Conservation (phyloP, 2,329 filamentous ascomycete genomes). For the Phialemoniopsis sp. region DNA sequence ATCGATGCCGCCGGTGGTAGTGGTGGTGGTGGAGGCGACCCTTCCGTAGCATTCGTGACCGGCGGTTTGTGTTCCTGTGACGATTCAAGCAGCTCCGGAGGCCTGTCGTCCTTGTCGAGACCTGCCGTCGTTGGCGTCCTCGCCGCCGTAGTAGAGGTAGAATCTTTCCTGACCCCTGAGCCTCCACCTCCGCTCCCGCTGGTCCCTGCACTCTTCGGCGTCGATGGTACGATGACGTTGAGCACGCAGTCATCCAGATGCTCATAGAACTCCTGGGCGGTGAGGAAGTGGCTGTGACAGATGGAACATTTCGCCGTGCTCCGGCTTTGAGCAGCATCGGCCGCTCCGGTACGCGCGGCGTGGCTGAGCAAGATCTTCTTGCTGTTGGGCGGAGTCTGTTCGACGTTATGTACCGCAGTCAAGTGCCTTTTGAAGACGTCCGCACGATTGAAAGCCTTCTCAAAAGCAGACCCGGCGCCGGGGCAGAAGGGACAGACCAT, state of each 20-base stretch:
- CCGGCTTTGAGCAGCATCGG: conserved; percentile 7
- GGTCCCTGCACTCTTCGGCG: conserved; percentile 21
- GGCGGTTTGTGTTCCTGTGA: neutral
- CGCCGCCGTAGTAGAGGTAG: conserved; percentile 17
- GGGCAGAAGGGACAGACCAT: conserved; percentile 98
- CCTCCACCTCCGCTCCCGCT: conserved; percentile 3
- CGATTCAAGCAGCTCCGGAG: neutral
- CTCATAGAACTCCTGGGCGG: conserved; percentile 95
- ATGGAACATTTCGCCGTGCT: conserved; percentile 85
- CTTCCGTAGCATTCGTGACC: neutral
- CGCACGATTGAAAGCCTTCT: conserved; percentile 94
- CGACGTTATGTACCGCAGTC: conserved; percentile 87
- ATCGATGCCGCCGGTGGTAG: neutral
- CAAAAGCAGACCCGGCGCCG: conserved; percentile 77
- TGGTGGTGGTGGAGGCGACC: neutral
- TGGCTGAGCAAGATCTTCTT: conserved; percentile 60
- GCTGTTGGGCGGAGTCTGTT: conserved; percentile 89
- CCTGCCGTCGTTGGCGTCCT: conserved; percentile 14
- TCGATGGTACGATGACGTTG: conserved; percentile 50
- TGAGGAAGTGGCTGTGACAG: conserved; percentile 73
- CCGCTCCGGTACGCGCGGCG: conserved; percentile 10
- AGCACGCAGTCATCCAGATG: conserved; percentile 72
- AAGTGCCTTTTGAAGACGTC: conserved; percentile 97
- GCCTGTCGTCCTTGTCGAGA: conserved; percentile 8
- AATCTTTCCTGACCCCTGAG: conserved; percentile 10